These are phyloP conservation scores for Lachnellula arida DNA, from an alignment of 2,329 filamentous ascomycete species.

Conservation along the genomic window DNA sequence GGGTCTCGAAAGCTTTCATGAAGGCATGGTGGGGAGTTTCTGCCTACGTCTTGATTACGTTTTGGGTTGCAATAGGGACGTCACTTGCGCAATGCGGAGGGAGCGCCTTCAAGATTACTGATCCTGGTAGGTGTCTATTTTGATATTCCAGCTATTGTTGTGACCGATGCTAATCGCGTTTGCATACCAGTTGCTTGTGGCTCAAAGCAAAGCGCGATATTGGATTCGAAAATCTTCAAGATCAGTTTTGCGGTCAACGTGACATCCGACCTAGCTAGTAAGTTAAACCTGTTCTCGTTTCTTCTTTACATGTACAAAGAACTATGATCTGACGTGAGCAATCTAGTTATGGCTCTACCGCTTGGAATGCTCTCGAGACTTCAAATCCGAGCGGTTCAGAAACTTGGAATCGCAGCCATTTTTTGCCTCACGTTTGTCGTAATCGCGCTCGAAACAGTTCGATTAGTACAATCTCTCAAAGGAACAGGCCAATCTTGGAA, in stretches of 20 bases:
- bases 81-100: background rate
- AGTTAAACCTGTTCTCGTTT: background rate
- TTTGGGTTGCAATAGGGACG: background rate
- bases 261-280: background rate
- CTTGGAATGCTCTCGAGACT: background rate
- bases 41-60: background rate
- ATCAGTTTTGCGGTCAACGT: background rate
- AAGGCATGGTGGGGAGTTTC: background rate
- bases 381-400: background rate
- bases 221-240: background rate
- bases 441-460: background rate
- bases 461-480: background rate
- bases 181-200: background rate
- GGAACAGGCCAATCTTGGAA: background rate
- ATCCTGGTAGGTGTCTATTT: background rate
- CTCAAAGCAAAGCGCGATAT: background rate
- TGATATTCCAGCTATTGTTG: background rate
- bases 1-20: background rate
- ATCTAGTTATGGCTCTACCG: background rate
- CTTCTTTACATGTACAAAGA: background rate
- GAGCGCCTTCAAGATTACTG: background rate
- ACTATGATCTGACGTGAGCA: background rate
- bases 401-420: background rate
- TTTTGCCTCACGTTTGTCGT: background rate
- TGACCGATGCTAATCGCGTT: background rate